These are phyloP conservation scores for Gillenia trifoliata DNA, from an alignment of 306 rosid genomes.

Conservation along the genomic window DNA sequence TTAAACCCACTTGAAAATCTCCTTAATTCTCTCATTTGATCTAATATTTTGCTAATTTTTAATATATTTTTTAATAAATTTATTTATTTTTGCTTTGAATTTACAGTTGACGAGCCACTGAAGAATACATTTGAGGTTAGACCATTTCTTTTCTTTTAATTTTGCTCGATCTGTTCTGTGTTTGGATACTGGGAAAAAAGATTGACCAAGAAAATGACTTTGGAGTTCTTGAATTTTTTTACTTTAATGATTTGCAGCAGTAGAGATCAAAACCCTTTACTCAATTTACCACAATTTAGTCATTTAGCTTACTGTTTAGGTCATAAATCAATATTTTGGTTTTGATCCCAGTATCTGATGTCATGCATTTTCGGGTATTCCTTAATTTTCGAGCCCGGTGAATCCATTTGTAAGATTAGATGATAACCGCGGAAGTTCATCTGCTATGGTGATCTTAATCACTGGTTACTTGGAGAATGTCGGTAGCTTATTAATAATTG, in stretches of 20 bases:
- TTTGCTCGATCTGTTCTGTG: slow-evolving; percentile 25
- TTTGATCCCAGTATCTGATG: slow-evolving; percentile 14
- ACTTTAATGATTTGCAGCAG: neutral
- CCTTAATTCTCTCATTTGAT: slow-evolving; percentile 24
- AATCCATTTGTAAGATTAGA: neutral
- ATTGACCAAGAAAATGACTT: neutral
- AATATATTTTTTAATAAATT: too few species aligned
- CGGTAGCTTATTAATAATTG: neutral
- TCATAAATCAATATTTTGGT: neutral
- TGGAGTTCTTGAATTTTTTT: slow-evolving; percentile 4
- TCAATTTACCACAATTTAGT: neutral
- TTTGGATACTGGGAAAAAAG: slow-evolving; percentile 9
- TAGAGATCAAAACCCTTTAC: neutral
- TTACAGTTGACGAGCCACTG: slow-evolving; percentile 65
- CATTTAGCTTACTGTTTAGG: neutral
- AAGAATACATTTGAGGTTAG: slow-evolving; percentile 73
- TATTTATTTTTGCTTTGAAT: neutral
- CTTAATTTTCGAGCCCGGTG: neutral
- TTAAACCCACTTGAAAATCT: slow-evolving; percentile 10
- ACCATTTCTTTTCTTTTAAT: neutral
- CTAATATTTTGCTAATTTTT: neutral
- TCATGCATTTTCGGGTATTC: neutral
- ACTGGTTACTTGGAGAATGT: neutral
- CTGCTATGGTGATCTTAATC: neutral
- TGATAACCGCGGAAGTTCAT: neutral